Evolutionary conservation across 257 asterid species (phyloP).

Genomic region (Henckelia pumila): DNA sequence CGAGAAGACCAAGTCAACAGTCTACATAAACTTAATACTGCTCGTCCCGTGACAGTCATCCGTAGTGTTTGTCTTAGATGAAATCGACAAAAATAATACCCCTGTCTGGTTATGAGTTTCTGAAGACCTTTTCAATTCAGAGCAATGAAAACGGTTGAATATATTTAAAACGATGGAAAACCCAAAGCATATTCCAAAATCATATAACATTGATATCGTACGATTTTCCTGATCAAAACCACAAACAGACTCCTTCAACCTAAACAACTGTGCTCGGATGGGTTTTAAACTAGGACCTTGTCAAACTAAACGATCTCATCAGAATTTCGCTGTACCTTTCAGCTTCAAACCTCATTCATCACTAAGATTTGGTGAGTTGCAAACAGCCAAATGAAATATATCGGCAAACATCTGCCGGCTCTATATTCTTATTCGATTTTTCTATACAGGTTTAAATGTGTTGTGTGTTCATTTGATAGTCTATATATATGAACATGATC

Average conservation of each 20-base stretch:
- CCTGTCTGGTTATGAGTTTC: background rate
- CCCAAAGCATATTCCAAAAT: conserved; percentile 14
- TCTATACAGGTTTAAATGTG: background rate
- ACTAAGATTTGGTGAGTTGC: conserved; percentile 38
- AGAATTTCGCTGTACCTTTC: conserved; percentile 37
- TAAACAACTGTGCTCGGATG: conserved; percentile 22
- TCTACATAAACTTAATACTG: background rate
- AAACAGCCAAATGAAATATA: conserved; percentile 15
- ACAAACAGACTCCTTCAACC: conserved; percentile 15
- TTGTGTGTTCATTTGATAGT: background rate
- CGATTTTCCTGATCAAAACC: background rate
- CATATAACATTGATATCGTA: background rate
- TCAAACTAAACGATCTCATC: conserved; percentile 26
- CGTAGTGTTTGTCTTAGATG: background rate
- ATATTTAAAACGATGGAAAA: background rate
- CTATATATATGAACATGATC: background rate
- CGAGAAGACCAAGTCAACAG: background rate
- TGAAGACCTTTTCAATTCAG: conserved; percentile 27
- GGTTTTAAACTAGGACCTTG: conserved; percentile 18
- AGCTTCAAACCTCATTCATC: conserved; percentile 33
- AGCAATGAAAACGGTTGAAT: background rate
- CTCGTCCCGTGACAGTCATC: background rate
- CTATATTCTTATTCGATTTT: background rate
- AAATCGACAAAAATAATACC: background rate
- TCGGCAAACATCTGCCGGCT: conserved; percentile 33